phyloP scores from a whole-genome alignment of 225 moss, liverwort and hornwort species.

The Marchantia paleacea region DNA sequence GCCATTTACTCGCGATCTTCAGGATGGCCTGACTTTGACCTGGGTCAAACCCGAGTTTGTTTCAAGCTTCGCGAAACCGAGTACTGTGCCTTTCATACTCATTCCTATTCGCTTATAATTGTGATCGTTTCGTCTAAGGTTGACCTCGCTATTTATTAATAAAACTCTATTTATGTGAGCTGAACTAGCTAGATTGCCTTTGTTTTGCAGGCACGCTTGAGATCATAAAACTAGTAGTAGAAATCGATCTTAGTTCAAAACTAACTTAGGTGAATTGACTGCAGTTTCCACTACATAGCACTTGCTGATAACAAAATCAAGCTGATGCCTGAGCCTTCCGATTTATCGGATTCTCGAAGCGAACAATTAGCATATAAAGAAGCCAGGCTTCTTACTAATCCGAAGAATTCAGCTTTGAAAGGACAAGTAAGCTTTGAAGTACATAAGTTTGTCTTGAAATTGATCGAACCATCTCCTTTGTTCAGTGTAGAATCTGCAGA shows the following conservation, averaged over 20 bases:
- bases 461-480: neutral
- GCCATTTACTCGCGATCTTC: slow-evolving; percentile 43
- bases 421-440: slow-evolving; percentile 46
- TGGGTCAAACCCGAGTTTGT: slow-evolving; percentile 60
- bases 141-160: too few species aligned
- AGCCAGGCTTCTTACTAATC: slow-evolving; percentile 56
- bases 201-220: too few species aligned
- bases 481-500: neutral
- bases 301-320: slow-evolving; percentile 62
- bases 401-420: slow-evolving; percentile 40
- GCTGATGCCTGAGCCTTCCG: slow-evolving; percentile 61
- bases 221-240: too few species aligned
- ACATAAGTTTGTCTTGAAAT: too few species aligned
- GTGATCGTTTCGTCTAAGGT: too few species aligned
- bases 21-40: slow-evolving; percentile 56
- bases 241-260: too few species aligned
- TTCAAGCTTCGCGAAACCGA: slow-evolving; percentile 45
- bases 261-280: too few species aligned
- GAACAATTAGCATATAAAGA: slow-evolving; percentile 55
- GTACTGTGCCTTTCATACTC: too few species aligned
- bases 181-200: too few species aligned
- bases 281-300: slow-evolving; percentile 41
- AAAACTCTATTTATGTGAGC: too few species aligned
- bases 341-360: slow-evolving; percentile 26
- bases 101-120: too few species aligned